Percentiles rank a stretch among this genome's conserved stretches.
phyloP scores from a whole-genome alignment of 768 basidiomycete genomes.

The Asterophora parasitica region DNA sequence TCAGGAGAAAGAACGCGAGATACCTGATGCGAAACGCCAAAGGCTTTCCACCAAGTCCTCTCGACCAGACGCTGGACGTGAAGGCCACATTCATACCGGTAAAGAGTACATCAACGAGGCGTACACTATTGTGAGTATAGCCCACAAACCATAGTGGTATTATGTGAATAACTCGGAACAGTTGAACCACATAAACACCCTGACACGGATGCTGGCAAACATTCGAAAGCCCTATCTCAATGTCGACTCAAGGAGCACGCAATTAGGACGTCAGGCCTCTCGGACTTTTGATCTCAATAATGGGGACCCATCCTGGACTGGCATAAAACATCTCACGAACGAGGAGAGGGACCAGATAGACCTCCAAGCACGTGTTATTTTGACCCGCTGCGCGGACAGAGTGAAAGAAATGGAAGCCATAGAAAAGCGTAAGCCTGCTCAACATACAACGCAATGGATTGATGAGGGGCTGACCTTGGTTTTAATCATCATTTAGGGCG shows the following conservation, averaged over 20 bases:
- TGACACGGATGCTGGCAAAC: conserved; percentile 66
- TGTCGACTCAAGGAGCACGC: conserved; percentile 55
- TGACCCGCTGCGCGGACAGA: conserved; percentile 80
- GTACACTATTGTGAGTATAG: conserved; percentile 54
- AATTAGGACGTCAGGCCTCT: conserved; percentile 45
- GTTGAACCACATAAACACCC: conserved; percentile 69
- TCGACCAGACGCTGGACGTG: conserved; percentile 30
- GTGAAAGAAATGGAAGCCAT: conserved; percentile 84
- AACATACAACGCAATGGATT: conserved; percentile 14
- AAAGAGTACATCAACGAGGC: conserved; percentile 75
- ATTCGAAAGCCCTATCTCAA: conserved; percentile 88
- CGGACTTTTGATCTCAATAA: conserved; percentile 52
- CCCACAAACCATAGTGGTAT: background rate
- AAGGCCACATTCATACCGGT: conserved; percentile 38
- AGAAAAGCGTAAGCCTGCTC: conserved; percentile 66
- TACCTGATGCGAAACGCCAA: conserved; percentile 47
- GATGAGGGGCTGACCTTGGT: conserved; percentile 7
- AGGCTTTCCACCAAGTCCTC: conserved; percentile 33
- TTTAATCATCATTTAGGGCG: conserved; percentile 45
- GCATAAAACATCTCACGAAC: conserved; percentile 71
- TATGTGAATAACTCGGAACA: conserved; percentile 22
- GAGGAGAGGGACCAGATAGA: conserved; percentile 96
- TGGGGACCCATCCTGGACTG: conserved; percentile 50
- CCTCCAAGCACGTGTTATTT: conserved; percentile 80
- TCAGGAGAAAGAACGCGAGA: conserved; percentile 37